Percentiles rank a stretch among this genome's conserved stretches.
Evolutionary conservation across 371 early-diverging fungal species (phyloP).

Genomic region (Zychaea mexicana): DNA sequence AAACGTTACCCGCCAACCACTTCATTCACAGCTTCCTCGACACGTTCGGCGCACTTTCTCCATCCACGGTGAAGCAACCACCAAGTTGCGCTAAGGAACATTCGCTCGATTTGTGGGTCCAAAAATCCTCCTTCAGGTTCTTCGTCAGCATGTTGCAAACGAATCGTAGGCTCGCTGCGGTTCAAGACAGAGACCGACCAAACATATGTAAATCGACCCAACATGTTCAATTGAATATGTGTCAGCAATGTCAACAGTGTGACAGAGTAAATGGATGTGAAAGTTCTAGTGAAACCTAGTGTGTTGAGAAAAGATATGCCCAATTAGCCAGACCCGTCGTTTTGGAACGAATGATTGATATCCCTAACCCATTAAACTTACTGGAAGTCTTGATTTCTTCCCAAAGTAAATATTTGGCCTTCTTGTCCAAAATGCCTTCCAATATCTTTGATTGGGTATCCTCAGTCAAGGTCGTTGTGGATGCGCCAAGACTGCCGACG

Average conservation of each 20-base stretch:
- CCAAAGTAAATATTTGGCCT: conserved; percentile 81
- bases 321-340: no score
- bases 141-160: conserved; percentile 45
- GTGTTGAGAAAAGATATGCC: no score
- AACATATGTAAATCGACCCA: conserved; percentile 91
- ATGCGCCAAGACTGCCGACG: conserved; percentile 28
- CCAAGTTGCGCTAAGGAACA: conserved; percentile 89
- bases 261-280: conserved; percentile 82
- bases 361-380: conserved; percentile 32
- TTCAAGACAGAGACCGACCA: conserved; percentile 76
- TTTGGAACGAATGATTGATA: no score
- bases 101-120: conserved; percentile 68
- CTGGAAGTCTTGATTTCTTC: conserved; percentile 85
- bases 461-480: neutral
- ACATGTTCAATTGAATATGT: conserved; percentile 85
- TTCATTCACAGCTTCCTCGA: conserved; percentile 69
- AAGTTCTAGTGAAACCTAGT: conserved; percentile 81
- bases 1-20: conserved; percentile 62
- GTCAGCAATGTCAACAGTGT: conserved; percentile 81
- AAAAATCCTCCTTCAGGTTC: conserved; percentile 42
- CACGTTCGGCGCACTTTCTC: conserved; percentile 67
- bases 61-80: conserved; percentile 92
- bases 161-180: conserved; percentile 53
- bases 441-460: conserved; percentile 4
- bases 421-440: conserved; percentile 44